Base-by-base conservation (phyloP, 2,329 filamentous ascomycete genomes). In the Hypoxylon sp. region DNA sequence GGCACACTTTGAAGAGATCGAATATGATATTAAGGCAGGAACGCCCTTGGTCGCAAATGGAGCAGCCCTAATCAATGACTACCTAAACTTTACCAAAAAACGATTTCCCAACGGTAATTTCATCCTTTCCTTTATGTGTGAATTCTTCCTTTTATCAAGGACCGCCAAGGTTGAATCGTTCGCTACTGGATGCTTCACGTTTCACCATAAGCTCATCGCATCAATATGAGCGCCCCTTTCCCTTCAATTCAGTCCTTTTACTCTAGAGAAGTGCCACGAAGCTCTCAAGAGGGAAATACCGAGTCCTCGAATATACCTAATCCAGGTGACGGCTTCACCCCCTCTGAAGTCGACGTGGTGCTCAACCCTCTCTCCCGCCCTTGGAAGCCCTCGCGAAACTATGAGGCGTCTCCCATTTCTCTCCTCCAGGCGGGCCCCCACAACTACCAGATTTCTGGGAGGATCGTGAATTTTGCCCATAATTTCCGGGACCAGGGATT, bases 401-500 rank as follows among this genome's bases (percentile, higher is more conserved):
- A 88, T 62, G 79, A 85, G 62, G 80, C 84, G 64, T 75, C 80
- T 1, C 75, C 80, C 2, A 86, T 89, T 32, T 80, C 77, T 6
- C 75, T 82, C 3, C 78, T 90, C 0, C 69, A 83, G 37, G 79
- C 83, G 1, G 88, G 88, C 0, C 84, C 84, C 0, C 78, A 78
- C 32, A 79, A 83, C 55, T 82, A 89, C 31, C 80, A 80, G 2
- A 85, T 90, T 63, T 82, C 80, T 37, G 88, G 88, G 1, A 80
- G 88, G 29, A 75, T 90, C 11, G 85, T 87, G 10, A 89, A 89
- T 74, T 82, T 88, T 68, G 84, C 86, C 31, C 77, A 81, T 6
- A 37, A 68, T 37, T 37, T 72, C 75, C 10, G 83, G 81, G 21
- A 77, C 77, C 2, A 82, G 78, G 85, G 85, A 13, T 86, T 83